Evolutionary conservation across 306 rosid species (phyloP), one percentile per base, ranked within the genome.

Genomic region (Castanopsis chinensis): DNA sequence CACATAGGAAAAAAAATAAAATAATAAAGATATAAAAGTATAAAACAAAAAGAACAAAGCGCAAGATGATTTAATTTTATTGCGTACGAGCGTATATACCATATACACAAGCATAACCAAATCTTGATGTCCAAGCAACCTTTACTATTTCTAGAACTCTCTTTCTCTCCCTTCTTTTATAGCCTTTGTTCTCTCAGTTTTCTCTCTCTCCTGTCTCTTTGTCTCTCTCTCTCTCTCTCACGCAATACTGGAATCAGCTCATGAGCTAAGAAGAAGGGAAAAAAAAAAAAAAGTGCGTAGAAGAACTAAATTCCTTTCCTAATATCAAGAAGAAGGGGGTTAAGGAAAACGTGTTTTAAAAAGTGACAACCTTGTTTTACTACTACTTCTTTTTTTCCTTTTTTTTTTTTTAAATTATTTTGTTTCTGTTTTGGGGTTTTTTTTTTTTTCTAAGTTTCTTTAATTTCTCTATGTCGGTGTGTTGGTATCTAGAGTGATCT

Each of bases 121-220:
- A 89, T 25, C 97, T 83, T 93, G 86, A 21, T 53, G 71, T 72
- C 69, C 91, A 91, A 87, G 97, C 86, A 88, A 88, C 78, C 85
- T 59, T 76, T 69, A 28, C 88, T 80, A 85, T 87, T 79, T 83
- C 70, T 84, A 75, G 78, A 82, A 64, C 67, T 82, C 72, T 71
- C 17, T 23, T 71, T 43, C 37, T 56, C 20, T 20, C 59, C 45
- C 63, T 83, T 78, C 52, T 55, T 83, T 80, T 71, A 7, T 79
- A n/a, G n/a, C 6, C 73, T 25, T 71, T 76, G 69, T 45, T 58
- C 69, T 79, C 74, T 75, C 53, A 19, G 25, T 78, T 9, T 12
- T 30, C 37, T 64, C 65, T 58, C 71, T 37, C 45, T 37, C 23
- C 75, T 63, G 49, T 75, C 41, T 53, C 68, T 67, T 43, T 23